Evolutionary conservation across 441 rosid species (phyloP), one percentile per base, ranked within the genome.

Genomic region (California macrophylla): DNA sequence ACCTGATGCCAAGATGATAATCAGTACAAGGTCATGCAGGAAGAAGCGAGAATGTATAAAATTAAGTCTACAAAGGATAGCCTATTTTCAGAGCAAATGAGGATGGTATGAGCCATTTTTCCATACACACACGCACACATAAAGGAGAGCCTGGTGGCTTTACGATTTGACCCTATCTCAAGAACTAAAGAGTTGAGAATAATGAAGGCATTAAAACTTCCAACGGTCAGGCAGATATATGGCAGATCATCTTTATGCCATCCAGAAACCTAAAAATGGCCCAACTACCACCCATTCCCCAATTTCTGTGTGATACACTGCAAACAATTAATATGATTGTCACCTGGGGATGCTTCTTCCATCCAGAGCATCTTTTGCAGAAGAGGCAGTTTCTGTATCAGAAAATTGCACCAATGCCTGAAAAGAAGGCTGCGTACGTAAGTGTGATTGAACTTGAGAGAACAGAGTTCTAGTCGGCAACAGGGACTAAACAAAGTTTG

Each of bases 321-420:
- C 80, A 80, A 84, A 91, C 69, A 80, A 73, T 72, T 85, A 89
- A 82, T 70, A 81, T 83, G 85, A 85, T 75, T 61, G 87, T 90
- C 90, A 94, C 99, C 99, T 94, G 81, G 99, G 52, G 76, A 95
- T 95, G 84, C 82, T 89, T 92, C 99, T 86, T 86, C 98, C 96
- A 78, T 90, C 98, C 66, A 95, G 84, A 60, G 92, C 82, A 78
- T 78, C 79, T 88, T 88, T 95, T 10, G 98, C 98, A 72, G 92
- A 76, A 18, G 96, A 84, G 29, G 99, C 99, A 76, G 96, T 95
- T 79, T 86, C 97, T 15, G 89, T 78, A 67, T 95, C 98, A n/a
- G 98, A 77, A 80, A 90, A 95, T 81, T 95, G 99, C 83, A 95
- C 99, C 86, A 92, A 74, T 20, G 99, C 99, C 99, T 95, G 75